Conservation (phyloP, 2,329 filamentous ascomycete species). For the Exophiala mesophila region DNA sequence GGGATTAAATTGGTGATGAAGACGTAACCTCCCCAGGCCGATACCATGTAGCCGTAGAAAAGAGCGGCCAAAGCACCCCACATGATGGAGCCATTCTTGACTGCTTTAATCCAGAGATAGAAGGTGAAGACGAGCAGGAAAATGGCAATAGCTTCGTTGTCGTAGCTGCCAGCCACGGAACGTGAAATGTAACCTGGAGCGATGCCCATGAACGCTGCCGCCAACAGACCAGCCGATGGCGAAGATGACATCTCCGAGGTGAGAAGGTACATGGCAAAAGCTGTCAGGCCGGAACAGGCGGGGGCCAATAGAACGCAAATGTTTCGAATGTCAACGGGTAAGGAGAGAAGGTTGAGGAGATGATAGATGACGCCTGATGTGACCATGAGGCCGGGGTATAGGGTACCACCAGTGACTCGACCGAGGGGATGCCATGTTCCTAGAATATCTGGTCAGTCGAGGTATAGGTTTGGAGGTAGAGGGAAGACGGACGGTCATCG, state of each 20-base stretch:
- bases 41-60: conserved; percentile 99
- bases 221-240: conserved; percentile 87
- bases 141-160: conserved; percentile 99
- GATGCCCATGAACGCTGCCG: conserved; percentile 95
- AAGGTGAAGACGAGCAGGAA: conserved; percentile 98
- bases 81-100: conserved; percentile 93
- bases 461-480: background rate
- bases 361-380: conserved; percentile 98
- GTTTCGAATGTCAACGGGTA: conserved; percentile 97
- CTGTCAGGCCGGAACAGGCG: conserved; percentile 88
- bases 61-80: conserved; percentile 93
- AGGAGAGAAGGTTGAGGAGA: conserved; percentile 75
- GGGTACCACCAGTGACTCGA: conserved; percentile 95
- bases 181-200: conserved; percentile 95
- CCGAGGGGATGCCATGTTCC: conserved; percentile 98
- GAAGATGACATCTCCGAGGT: conserved; percentile 97
- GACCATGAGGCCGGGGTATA: conserved; percentile 98
- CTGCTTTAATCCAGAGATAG: conserved; percentile 97
- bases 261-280: conserved; percentile 86
- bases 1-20: conserved; percentile 98
- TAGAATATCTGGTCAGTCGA: conserved; percentile 30
- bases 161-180: conserved; percentile 96
- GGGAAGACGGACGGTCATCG: conserved; percentile 70
- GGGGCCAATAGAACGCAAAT: conserved; percentile 96
- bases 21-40: conserved; percentile 98